Base-by-base conservation (phyloP, 192 early-diverging fungal species). In the Umbelopsis sp. region DNA sequence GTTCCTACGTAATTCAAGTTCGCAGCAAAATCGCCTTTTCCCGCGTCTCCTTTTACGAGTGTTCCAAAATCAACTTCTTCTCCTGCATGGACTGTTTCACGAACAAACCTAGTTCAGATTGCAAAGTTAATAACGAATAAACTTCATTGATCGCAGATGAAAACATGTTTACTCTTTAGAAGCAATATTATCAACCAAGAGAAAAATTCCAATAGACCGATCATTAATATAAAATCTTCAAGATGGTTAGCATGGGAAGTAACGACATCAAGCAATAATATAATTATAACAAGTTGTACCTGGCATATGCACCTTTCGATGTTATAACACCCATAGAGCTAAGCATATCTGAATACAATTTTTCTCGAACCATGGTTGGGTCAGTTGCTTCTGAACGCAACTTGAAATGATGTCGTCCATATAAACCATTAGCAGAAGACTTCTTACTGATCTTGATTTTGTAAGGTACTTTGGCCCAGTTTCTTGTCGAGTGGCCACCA, bases 341-440 rank as follows among this genome's bases (percentile, higher is more conserved):
- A 33, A 83, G 55, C n/a, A 80, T 50, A 70, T 83, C 81, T 13
- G 67, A 37, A 48, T 83, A 83, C 6, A 83, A 13, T 49, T 80
- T 83, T 52, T 83, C 81, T 18, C 81, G 76, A 11, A 83, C 67
- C 73, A 83, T 74, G 30, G 78, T 80, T 11, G 75, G 71, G 27
- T 83, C 81, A 3, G 78, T 78, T 5, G 74, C 71, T 41, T 67
- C 76, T 20, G 72, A 71, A 2, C 81, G 70, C 15, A 83, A 47
- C 64, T 83, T 83, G 46, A 83, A 61, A 44, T 74, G 68, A 45
- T 71, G 74, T 3, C 78, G 70, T 16, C 67, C 72, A 46, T 67
- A 66, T 1, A 78, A 53, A 22, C 79, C 78, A 15, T 80, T 46
- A 20, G 67, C 61, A 30, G 67, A 70, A 16, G 71, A 50, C 33